These are phyloP conservation scores for Trichoderma aggressivum DNA, from an alignment of 2,329 filamentous ascomycete genomes.

Conservation along the genomic window DNA sequence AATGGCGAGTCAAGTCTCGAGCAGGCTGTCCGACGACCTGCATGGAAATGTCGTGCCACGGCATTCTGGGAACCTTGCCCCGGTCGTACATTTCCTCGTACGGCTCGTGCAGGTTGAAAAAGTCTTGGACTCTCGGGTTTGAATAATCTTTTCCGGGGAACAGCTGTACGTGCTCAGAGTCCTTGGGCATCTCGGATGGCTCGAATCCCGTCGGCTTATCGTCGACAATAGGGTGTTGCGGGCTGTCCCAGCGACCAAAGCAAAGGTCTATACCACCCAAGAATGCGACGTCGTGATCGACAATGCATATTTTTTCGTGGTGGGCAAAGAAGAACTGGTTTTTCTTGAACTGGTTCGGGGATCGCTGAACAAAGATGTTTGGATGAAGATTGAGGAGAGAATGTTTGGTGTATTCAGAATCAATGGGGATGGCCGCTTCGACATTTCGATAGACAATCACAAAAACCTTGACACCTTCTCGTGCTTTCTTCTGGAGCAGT, in stretches of 20 bases:
- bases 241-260: slow-evolving; percentile 96
- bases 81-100: slow-evolving; percentile 99
- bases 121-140: slow-evolving; percentile 92
- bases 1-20: slow-evolving; percentile 88
- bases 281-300: slow-evolving; percentile 94
- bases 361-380: slow-evolving; percentile 93
- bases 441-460: slow-evolving; percentile 98
- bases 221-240: slow-evolving; percentile 84
- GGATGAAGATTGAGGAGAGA: slow-evolving; percentile 91
- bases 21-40: slow-evolving; percentile 95
- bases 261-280: slow-evolving; percentile 94
- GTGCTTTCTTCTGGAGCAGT: slow-evolving; percentile 86
- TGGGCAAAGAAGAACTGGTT: slow-evolving; percentile 99
- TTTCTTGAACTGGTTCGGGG: slow-evolving; percentile 96
- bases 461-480: slow-evolving; percentile 95
- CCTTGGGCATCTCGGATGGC: slow-evolving; percentile 67
- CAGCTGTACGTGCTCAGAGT: slow-evolving; percentile 90
- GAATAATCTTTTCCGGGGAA: slow-evolving; percentile 99
- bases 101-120: slow-evolving; percentile 86
- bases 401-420: slow-evolving; percentile 97
- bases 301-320: slow-evolving; percentile 95
- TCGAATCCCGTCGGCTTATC: slow-evolving; percentile 97
- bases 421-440: slow-evolving; percentile 93
- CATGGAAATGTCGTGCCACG: slow-evolving; percentile 98
- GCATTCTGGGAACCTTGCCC: slow-evolving; percentile 84